Conservation (phyloP, 805 yeast species). For the Kluyveromyces siamensis region DNA sequence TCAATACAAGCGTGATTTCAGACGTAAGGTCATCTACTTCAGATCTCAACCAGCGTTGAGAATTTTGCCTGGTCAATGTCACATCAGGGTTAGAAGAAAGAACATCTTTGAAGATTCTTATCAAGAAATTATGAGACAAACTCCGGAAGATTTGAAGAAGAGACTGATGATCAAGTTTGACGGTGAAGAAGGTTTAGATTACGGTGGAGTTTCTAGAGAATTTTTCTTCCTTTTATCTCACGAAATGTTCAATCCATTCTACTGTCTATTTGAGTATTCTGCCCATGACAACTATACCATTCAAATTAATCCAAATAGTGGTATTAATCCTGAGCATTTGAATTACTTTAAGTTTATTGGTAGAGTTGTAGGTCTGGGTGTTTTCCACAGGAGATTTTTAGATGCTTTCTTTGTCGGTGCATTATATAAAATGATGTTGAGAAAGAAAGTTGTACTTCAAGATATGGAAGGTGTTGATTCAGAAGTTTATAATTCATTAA, state of each 20-base stretch:
- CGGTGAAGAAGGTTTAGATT: slow-evolving; percentile 98
- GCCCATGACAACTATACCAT: slow-evolving; percentile 96
- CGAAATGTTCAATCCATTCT: slow-evolving; percentile 97
- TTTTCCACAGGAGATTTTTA: slow-evolving; percentile 93
- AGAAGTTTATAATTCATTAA: slow-evolving; percentile 86
- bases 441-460: slow-evolving; percentile 86
- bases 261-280: slow-evolving; percentile 93
- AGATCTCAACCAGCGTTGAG: slow-evolving; percentile 97
- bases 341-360: slow-evolving; percentile 97
- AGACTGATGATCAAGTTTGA: slow-evolving; percentile 96
- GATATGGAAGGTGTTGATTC: slow-evolving; percentile 99
- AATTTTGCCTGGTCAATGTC: slow-evolving; percentile 97
- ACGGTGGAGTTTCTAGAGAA: slow-evolving; percentile 98
- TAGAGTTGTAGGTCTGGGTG: slow-evolving; percentile 95
- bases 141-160: slow-evolving; percentile 96
- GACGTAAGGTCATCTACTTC: slow-evolving; percentile 95
- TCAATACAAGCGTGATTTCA: slow-evolving; percentile 96
- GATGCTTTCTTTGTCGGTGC: slow-evolving; percentile 99
- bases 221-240: slow-evolving; percentile 93
- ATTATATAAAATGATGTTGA: slow-evolving; percentile 93
- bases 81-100: slow-evolving; percentile 93
- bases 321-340: slow-evolving; percentile 94
- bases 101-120: slow-evolving; percentile 95
- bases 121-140: slow-evolving; percentile 97
- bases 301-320: slow-evolving; percentile 96